Evolutionary conservation across 1,284 basidiomycete genomes (phyloP), one percentile per base, ranked within the genome.

Genomic region (Trichosporon sp.): DNA sequence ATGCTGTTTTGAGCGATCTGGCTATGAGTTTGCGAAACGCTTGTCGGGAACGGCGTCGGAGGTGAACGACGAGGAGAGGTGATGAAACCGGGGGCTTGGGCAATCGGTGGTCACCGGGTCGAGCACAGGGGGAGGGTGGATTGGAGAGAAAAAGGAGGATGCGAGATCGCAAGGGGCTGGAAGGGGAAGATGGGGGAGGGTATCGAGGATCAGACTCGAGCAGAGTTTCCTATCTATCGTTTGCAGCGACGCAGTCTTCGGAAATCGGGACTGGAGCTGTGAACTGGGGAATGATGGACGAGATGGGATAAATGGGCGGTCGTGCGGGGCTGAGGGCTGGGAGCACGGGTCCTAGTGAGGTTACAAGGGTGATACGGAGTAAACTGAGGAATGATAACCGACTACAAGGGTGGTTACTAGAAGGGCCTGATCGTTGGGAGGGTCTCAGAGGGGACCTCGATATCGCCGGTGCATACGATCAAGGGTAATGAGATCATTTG

Each of bases 161-260:
- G 51, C 7, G 51, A 54, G n/a, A 54, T 54, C 51, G 19, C 51
- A 26, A 54, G 51, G 51, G 51, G 19, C 16, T 26, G 5, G 10
- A 26, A 26, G 21, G 51, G 51, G 51, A 11, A 54, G 10, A 10
- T 8, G 19, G 51, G 21, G 19, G 51, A 21, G 8, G 51, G 11
- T 54, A 54, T 26, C 51, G 51, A 19, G 8, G 19, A 54, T 54
- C 51, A 54, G 26, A 26, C n/a, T 19, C 51, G 1, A 16, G 21
- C 19, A 26, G 5, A 21, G 51, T 54, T 16, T 8, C 19, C 51
- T 54, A 54, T 54, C 51, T 54, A 54, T 21, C 6, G 51, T 54
- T 10, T 54, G n/a, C 19, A 54, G 51, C 51, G n/a, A 54, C 51
- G 51, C 51, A 54, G 51, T 54, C 51, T 19, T 54, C 51, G 51